Evolutionary conservation across 2,329 filamentous ascomycete species (phyloP).

Genomic region (Arthrobotrys pseudoclavata): DNA sequence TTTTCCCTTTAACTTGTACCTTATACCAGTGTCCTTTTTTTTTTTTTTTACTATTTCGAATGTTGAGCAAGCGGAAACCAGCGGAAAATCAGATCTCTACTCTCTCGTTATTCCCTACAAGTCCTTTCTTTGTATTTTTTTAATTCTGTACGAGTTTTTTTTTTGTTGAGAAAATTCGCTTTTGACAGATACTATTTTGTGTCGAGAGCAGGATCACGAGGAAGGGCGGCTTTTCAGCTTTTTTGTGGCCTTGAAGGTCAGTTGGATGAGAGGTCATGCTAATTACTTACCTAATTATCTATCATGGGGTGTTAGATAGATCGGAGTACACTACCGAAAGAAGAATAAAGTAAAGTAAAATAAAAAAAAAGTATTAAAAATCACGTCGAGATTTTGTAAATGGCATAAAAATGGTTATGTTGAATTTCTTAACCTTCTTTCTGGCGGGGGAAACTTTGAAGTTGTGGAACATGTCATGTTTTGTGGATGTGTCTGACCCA

Average conservation of each 20-base stretch:
- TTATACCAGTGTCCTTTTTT: slow-evolving; percentile 41
- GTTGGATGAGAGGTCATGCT: slow-evolving; percentile 23
- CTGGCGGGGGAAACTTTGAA: not conserved
- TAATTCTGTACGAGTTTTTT: slow-evolving; percentile 9
- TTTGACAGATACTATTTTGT: slow-evolving; percentile 6
- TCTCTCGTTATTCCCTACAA: slow-evolving; percentile 26
- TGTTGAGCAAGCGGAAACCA: slow-evolving; percentile 4
- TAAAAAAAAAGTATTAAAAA: slow-evolving; percentile 1
- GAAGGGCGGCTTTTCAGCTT: not conserved
- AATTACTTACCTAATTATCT: slow-evolving; percentile 47
- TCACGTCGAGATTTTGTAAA: not conserved
- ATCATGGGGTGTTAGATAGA: slow-evolving; percentile 42
- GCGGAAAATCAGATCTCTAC: slow-evolving; percentile 35
- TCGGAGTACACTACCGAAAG: slow-evolving; percentile 14
- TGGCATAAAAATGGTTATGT: not conserved
- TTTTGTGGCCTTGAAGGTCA: slow-evolving; percentile 43
- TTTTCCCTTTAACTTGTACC: slow-evolving; percentile 21
- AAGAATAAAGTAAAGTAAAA: slow-evolving; percentile 25
- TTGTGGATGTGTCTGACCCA: slow-evolving; percentile 48
- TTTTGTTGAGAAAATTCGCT: slow-evolving; percentile 33
- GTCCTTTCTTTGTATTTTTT: slow-evolving; percentile 17
- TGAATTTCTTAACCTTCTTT: not conserved
- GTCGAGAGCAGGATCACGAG: slow-evolving; percentile 28
- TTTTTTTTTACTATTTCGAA: not conserved
- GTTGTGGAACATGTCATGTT: slow-evolving; percentile 36